phyloP scores from a whole-genome alignment of 192 early-diverging fungal genomes.

The Spizellomyces punctatus region DNA sequence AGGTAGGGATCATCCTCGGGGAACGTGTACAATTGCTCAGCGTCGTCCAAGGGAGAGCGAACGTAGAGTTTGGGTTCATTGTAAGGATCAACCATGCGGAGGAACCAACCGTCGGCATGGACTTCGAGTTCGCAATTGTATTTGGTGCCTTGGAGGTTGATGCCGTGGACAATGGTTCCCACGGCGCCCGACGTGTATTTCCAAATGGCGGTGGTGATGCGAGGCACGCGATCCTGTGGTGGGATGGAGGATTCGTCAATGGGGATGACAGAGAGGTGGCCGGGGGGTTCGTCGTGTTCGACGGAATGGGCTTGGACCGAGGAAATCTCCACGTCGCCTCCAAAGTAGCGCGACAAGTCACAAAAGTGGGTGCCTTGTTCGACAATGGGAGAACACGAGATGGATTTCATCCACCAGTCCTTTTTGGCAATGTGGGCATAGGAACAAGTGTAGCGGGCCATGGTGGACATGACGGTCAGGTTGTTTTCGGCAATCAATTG shows the following conservation, averaged over 20 bases:
- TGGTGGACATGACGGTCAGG: slow-evolving; percentile 13
- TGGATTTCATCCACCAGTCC: slow-evolving; percentile 12
- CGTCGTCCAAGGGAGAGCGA: background rate
- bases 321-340: background rate
- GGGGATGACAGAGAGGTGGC: background rate
- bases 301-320: background rate
- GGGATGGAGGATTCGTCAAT: slow-evolving; percentile 6
- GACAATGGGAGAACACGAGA: slow-evolving; percentile 8
- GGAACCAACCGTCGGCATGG: slow-evolving; percentile 1
- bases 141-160: background rate
- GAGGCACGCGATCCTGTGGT: slow-evolving; percentile 3
- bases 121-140: slow-evolving; percentile 14
- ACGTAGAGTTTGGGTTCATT: background rate
- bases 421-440: slow-evolving; percentile 3
- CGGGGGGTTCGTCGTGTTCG: slow-evolving; percentile 1
- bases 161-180: slow-evolving; percentile 7
- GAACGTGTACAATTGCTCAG: background rate
- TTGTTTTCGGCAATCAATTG: slow-evolving; percentile 8
- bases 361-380: slow-evolving; percentile 17
- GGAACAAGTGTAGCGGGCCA: slow-evolving; percentile 7
- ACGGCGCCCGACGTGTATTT: slow-evolving; percentile 11
- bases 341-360: slow-evolving; percentile 11
- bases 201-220: slow-evolving; percentile 6
- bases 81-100: slow-evolving; percentile 2
- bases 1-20: background rate